Evolutionary conservation across 129 eudicot genomes (phyloP).

Genomic region (Flaveria brownii): DNA sequence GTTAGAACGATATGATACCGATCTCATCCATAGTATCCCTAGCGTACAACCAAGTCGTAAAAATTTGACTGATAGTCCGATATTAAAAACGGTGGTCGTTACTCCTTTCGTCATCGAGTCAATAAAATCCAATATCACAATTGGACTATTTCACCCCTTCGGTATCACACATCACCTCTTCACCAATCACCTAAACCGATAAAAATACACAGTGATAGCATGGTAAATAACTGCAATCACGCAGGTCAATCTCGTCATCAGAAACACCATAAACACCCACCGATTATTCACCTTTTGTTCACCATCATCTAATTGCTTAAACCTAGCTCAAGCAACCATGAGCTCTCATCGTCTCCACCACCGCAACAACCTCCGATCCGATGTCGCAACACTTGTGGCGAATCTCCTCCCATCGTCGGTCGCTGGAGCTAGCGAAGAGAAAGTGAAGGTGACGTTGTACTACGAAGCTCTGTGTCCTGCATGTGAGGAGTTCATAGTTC

Average conservation of each 20-base stretch:
- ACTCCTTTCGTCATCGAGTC: no score
- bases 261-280: neutral
- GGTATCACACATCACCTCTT: neutral
- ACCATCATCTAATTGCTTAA: neutral
- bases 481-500: constrained; percentile 61
- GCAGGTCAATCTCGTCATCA: no score
- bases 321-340: neutral
- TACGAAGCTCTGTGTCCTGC: constrained; percentile 69
- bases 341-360: neutral
- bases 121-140: neutral
- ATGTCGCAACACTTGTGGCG: neutral
- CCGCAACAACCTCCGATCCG: neutral
- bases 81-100: no score
- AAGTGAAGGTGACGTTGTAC: constrained; percentile 53
- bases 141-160: neutral
- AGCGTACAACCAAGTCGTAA: no score
- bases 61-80: no score
- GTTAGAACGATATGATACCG: no score
- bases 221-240: neutral
- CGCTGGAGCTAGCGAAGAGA: constrained; percentile 16
- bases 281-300: neutral
- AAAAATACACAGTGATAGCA: neutral
- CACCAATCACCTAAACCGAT: neutral
- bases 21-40: no score
- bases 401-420: neutral